A percentile compares a stretch with the other conserved stretches of the same genome.
These are phyloP conservation scores for Populus hybrid DNA, from an alignment of 441 rosid genomes.

Conservation along the genomic window DNA sequence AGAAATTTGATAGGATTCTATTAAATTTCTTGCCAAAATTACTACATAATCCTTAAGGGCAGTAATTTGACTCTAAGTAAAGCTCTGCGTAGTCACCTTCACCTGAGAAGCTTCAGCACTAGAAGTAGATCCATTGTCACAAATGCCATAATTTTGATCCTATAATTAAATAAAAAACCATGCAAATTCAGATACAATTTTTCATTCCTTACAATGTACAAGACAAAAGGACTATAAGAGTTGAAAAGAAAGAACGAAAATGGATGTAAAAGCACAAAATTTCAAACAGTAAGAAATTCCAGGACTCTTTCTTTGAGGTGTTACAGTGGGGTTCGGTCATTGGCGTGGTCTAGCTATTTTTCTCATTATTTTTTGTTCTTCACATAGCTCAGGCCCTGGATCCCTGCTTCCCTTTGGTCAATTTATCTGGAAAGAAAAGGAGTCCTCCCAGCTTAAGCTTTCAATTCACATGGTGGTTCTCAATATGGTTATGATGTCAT, in stretches of 20 bases:
- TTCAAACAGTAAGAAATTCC: not conserved
- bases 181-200: not conserved
- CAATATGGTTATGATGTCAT: not conserved
- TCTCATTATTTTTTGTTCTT: no score
- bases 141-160: conserved; percentile 24
- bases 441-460: not conserved
- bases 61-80: not conserved
- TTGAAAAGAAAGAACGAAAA: not conserved
- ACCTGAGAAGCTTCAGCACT: conserved; percentile 42
- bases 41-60: not conserved
- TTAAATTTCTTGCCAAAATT: not conserved
- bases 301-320: not conserved
- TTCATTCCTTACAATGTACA: not conserved
- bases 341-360: no score
- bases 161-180: conserved; percentile 11
- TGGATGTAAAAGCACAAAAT: not conserved
- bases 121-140: conserved; percentile 47
- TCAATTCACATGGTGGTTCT: not conserved
- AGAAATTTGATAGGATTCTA: no score
- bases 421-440: not conserved
- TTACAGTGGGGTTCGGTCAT: not conserved
- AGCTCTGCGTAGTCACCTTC: conserved; percentile 42
- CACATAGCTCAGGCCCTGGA: not conserved
- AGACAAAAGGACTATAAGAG: not conserved
- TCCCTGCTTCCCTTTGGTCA: not conserved